phyloP scores from a whole-genome alignment of 2,329 filamentous ascomycete genomes.

The Microsporum canis region DNA sequence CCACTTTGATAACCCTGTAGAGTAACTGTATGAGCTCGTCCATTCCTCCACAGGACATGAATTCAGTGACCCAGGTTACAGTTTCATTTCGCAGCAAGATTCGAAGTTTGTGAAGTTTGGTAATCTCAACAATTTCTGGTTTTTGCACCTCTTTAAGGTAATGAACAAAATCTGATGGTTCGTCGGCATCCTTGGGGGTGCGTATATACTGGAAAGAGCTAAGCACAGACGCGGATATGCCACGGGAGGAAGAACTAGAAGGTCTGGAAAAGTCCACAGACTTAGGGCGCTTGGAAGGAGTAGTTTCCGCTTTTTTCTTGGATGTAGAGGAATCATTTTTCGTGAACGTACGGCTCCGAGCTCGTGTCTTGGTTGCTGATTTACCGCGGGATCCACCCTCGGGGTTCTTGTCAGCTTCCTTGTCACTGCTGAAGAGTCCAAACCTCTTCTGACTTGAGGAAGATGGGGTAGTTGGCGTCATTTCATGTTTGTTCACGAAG shows the following conservation, averaged over 20 bases:
- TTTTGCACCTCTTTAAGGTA: constrained; percentile 73
- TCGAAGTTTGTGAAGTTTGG: constrained; percentile 84
- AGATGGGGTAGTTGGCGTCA: constrained; percentile 35
- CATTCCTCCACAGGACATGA: constrained; percentile 84
- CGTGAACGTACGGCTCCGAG: constrained; percentile 69
- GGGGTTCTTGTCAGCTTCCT: constrained; percentile 29
- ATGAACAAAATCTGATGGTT: constrained; percentile 71
- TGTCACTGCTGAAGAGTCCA: constrained; percentile 19
- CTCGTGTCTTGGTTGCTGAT: constrained; percentile 38
- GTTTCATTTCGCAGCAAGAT: constrained; percentile 87
- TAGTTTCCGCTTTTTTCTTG: constrained; percentile 63
- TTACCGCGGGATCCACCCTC: constrained; percentile 29
- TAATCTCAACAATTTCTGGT: constrained; percentile 79
- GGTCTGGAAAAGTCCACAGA: constrained; percentile 58
- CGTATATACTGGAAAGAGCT: constrained; percentile 28
- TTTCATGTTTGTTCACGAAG: constrained; percentile 70
- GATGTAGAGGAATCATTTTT: constrained; percentile 57
- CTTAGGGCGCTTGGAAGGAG: constrained; percentile 56
- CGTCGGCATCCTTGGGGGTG: constrained; percentile 56
- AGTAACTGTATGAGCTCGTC: constrained; percentile 75
- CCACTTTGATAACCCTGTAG: constrained; percentile 85
- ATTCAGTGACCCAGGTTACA: constrained; percentile 86
- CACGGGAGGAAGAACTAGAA: constrained; percentile 47
- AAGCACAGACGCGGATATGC: constrained; percentile 44
- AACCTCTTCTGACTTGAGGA: constrained; percentile 10